Base-by-base conservation (phyloP, 2,329 filamentous ascomycete genomes). In the Fusarium odoratissimum region DNA sequence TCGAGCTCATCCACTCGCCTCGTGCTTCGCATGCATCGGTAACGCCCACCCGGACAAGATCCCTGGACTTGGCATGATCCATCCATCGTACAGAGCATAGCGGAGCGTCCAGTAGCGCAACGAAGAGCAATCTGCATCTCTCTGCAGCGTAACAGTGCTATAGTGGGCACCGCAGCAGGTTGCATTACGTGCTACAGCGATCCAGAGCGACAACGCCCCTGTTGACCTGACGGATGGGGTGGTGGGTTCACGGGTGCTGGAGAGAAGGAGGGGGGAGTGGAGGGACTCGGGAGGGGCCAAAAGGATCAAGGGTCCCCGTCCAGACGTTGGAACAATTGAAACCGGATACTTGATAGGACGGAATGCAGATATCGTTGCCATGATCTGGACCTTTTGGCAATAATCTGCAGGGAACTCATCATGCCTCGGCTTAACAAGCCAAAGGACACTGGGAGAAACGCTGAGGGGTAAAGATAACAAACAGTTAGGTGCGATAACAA, bases 171-270 rank as follows among this genome's bases (percentile, higher is more conserved):
- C 17, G 17, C 40, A 49, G 37, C 31, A 41, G 19, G 33, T 48
- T 60, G n/a, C 40, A 59, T 30, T 62, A 41, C 28, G 13, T 41
- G 28, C 21, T 49, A 21, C 37, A 30, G 38, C 56, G 54, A 41
- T 58, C 40, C 40, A 38, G 59, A 57, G 40, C 40, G 30, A 35
- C 21, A 28, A 38, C 28, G 62, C 62, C 62, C 66, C 64, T 57
- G 73, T 63, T 61, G 64, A 68, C 62, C 60, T 69, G 65, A 67
- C 60, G 65, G 73, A 71, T 60, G 71, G 73, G 63, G 45, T 25
- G 35, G 54, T 60, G 64, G 64, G 19, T 37, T 58, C 31, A 23
- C 42, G 16, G 42, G 63, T 49, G 37, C 42, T 49, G 31, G 60
- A 65, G 54, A 45, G 23, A 46, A 14, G n/a, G 30, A 19, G 48